Base-by-base conservation (phyloP, 192 early-diverging fungal species). In the Umbelopsis vinacea region DNA sequence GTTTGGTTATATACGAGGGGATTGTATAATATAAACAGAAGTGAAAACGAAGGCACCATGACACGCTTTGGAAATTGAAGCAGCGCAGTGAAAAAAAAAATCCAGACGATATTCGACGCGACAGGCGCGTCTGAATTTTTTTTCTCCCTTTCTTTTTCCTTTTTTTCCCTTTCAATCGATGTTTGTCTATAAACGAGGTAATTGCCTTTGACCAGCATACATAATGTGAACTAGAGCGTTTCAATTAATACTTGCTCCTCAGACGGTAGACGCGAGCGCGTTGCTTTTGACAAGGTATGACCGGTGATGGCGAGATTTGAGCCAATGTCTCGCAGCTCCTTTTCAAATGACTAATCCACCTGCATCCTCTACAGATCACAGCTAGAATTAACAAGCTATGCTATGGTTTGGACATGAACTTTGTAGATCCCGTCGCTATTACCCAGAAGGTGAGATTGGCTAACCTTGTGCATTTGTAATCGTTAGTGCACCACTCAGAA, bases 331-430 rank as follows among this genome's bases (percentile, higher is more conserved):
- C 67, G 45, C 12, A 35, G 43, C 5, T n/a, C 50, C 21, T 46
- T 45, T 47, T 63, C 19, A 43, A 9, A 40, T 67, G 33, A 68
- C 35, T 60, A 67, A 38, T 52, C 26, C 23, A 57, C 33, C 5
- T 24, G 35, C 29, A 22, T 40, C 40, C 3, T 52, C 2, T 70
- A 46, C 67, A 81, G 88, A 94, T 94, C 73, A 94, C 96, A 3
- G 88, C 92, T 8, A 86, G 97, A 67, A 95, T 99, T 77, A 91
- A 90, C 85, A 99, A 99, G 86, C 90, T 99, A 11, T 97, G 95
- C 82, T 96, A 98, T 82, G 94, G 95, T 3, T 86, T 99, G 52
- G 94, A 99, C 86, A 90, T 89, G 71, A 94, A 95, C 87, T 97
- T 89, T 84, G 92, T 99, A 38, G 96, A 98, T 84, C 94, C 96